phyloP scores from a whole-genome alignment of 2,329 filamentous ascomycete genomes.

The Exophiala xenobiotica region DNA sequence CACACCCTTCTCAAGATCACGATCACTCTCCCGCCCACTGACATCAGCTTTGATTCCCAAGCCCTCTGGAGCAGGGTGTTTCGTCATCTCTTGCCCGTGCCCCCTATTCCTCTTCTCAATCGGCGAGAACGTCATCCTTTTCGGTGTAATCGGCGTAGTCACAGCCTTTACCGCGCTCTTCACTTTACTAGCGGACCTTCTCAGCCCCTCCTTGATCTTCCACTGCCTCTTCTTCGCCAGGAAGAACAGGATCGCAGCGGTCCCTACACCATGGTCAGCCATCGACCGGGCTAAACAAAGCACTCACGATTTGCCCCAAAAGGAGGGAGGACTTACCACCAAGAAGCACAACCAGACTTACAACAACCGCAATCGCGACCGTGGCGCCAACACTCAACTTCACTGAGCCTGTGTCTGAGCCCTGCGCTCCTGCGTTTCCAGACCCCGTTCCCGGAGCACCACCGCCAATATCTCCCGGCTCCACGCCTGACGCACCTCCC shows the following conservation, averaged over 20 bases:
- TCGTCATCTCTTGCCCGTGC: slow-evolving; percentile 7
- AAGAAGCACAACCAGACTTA: slow-evolving; percentile 64
- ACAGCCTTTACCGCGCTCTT: slow-evolving; percentile 30
- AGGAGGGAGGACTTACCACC: slow-evolving; percentile 58
- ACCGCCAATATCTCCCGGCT: slow-evolving; percentile 22
- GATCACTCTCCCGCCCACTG: neutral
- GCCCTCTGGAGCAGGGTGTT: neutral
- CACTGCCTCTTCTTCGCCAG: slow-evolving; percentile 82
- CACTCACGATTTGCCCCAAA: neutral
- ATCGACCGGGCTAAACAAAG: neutral
- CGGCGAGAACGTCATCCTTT: slow-evolving; percentile 22
- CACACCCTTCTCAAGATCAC: slow-evolving; percentile 20
- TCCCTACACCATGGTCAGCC: slow-evolving; percentile 14
- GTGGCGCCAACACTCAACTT: slow-evolving; percentile 67
- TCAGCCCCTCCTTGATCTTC: slow-evolving; percentile 71
- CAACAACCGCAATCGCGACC: slow-evolving; percentile 72
- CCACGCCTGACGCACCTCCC: slow-evolving; percentile 24
- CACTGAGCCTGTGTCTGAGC: slow-evolving; percentile 59
- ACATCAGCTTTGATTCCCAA: neutral
- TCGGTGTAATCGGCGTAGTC: slow-evolving; percentile 30
- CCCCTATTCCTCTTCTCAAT: slow-evolving; percentile 12
- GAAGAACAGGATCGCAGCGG: slow-evolving; percentile 65
- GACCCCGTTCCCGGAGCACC: slow-evolving; percentile 36
- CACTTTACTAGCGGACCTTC: slow-evolving; percentile 60
- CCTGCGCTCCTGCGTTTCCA: slow-evolving; percentile 64